Evolutionary conservation across 345 rosid species (phyloP).

Genomic region (Corchorus capsularis): DNA sequence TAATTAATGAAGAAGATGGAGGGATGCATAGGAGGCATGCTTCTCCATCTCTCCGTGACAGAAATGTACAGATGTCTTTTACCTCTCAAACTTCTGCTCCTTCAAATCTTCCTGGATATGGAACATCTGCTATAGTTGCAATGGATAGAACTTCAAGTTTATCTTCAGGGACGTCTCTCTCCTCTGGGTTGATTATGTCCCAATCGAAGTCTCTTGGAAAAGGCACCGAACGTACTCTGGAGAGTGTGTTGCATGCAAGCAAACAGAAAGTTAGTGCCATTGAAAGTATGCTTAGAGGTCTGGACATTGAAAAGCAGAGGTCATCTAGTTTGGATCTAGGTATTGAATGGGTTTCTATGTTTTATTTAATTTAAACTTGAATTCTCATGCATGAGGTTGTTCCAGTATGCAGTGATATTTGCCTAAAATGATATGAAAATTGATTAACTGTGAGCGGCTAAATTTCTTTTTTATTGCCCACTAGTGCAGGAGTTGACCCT

Average conservation of each 20-base stretch:
- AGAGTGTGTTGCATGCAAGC: slow-evolving; percentile 94
- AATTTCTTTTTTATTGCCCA: slow-evolving; percentile 56
- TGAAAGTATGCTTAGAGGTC: slow-evolving; percentile 97
- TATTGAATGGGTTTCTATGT: slow-evolving; percentile 45
- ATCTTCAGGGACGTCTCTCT: slow-evolving; percentile 64
- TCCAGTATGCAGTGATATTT: slow-evolving; percentile 18
- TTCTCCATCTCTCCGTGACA: slow-evolving; percentile 91
- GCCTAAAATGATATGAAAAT: slow-evolving; percentile 11
- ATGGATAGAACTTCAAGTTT: slow-evolving; percentile 89
- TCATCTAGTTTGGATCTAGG: slow-evolving; percentile 99
- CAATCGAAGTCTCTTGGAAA: slow-evolving; percentile 69
- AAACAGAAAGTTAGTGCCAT: slow-evolving; percentile 99
- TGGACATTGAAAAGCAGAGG: slow-evolving; percentile 79
- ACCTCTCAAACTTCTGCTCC: slow-evolving; percentile 57
- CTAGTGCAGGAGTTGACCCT: slow-evolving; percentile 99
- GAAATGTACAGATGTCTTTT: slow-evolving; percentile 65
- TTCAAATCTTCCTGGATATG: slow-evolving; percentile 75
- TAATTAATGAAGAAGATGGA: slow-evolving; percentile 94
- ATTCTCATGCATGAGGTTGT: slow-evolving; percentile 21
- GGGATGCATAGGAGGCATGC: slow-evolving; percentile 94
- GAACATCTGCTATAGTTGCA: slow-evolving; percentile 95
- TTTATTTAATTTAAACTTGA: neutral
- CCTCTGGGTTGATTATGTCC: slow-evolving; percentile 78
- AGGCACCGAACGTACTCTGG: slow-evolving; percentile 88
- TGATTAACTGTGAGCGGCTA: slow-evolving; percentile 51